Percentiles rank a stretch among this genome's conserved stretches.
phyloP scores from a whole-genome alignment of 192 early-diverging fungal genomes.

The Nowakowskiella sp. region DNA sequence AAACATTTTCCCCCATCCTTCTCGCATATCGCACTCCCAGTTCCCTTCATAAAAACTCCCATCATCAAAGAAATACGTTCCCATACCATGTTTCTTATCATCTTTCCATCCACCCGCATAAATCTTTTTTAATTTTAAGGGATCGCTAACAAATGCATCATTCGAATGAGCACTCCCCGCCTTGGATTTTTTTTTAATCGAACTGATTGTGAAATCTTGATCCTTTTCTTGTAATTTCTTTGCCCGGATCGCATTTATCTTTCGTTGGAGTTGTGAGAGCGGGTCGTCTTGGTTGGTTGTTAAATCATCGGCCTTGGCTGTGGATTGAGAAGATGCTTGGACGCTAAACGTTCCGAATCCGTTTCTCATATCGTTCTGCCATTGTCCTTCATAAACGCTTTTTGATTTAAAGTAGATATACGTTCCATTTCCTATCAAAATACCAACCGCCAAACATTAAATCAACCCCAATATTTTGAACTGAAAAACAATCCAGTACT shows the following conservation, averaged over 20 bases:
- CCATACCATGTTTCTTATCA: conserved; percentile 41
- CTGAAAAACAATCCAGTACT: neutral
- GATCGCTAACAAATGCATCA: no score
- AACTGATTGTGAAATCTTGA: neutral
- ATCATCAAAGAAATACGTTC: conserved; percentile 50
- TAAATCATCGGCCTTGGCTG: neutral
- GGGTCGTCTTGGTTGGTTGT: conserved; percentile 8
- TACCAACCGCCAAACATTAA: neutral
- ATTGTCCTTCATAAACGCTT: conserved; percentile 52
- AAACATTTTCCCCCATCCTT: conserved; percentile 51
- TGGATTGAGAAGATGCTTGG: conserved; percentile 15
- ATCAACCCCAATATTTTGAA: neutral
- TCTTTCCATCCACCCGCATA: conserved; percentile 47
- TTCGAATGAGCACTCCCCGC: no score
- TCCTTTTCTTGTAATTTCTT: neutral
- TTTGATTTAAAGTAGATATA: conserved; percentile 40
- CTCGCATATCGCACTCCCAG: conserved; percentile 42
- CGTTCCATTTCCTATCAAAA: conserved; percentile 42
- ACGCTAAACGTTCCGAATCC: conserved; percentile 52
- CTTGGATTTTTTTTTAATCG: no score
- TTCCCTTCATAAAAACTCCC: conserved; percentile 43
- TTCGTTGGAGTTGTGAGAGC: conserved; percentile 8
- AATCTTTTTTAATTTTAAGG: conserved; percentile 34
- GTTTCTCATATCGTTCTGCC: conserved; percentile 31
- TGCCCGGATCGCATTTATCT: neutral